phyloP scores from a whole-genome alignment of 2,329 filamentous ascomycete species.

The Pseudopithomyces maydicus region DNA sequence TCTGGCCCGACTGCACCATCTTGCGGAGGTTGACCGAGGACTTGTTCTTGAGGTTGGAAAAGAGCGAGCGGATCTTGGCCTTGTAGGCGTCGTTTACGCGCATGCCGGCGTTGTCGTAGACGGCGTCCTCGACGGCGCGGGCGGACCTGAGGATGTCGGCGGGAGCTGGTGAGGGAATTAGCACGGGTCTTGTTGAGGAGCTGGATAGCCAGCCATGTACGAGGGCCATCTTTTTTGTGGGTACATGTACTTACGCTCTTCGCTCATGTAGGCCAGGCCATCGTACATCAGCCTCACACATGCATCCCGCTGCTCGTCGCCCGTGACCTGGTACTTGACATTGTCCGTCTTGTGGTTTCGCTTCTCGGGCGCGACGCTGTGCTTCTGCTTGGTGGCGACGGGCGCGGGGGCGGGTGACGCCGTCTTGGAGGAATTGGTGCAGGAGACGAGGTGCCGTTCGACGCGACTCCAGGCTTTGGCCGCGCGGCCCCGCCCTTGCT shows the following conservation, averaged over 20 bases:
- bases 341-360: constrained; percentile 82
- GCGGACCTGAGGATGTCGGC: constrained; percentile 70
- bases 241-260: constrained; percentile 47
- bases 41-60: constrained; percentile 93
- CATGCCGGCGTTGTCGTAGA: constrained; percentile 70
- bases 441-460: constrained; percentile 36
- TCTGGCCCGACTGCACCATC: constrained; percentile 75
- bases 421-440: constrained; percentile 45
- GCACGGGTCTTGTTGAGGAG: not conserved
- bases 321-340: constrained; percentile 77
- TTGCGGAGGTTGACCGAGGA: constrained; percentile 78
- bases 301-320: constrained; percentile 74
- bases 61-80: constrained; percentile 87
- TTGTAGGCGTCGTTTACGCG: constrained; percentile 77
- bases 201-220: too few relatives aligned
- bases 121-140: constrained; percentile 77
- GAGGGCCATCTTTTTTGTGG: too few relatives aligned
- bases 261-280: constrained; percentile 76
- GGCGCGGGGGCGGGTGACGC: constrained; percentile 55
- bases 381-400: constrained; percentile 59
- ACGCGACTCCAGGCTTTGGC: constrained; percentile 21
- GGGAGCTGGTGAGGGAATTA: constrained; percentile 49
- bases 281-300: constrained; percentile 95
- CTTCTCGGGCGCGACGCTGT: constrained; percentile 70
- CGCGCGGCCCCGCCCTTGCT: constrained; percentile 32